Evolutionary conservation across 1,139 yeast genomes (phyloP).

Genomic region (Lizanozyma gosingica): DNA sequence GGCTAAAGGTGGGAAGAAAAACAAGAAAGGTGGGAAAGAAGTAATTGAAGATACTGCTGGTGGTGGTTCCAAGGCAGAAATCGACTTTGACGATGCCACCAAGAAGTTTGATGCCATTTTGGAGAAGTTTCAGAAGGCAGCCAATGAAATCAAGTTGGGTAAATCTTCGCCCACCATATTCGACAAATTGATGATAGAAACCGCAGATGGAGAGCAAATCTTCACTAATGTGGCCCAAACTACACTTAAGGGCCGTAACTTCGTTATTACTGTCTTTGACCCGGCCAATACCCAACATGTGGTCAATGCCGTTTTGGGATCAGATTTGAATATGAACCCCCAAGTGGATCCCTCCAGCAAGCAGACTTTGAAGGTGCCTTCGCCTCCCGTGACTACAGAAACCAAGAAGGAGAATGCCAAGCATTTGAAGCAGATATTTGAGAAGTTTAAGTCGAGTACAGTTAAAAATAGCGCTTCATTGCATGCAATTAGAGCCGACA

Average conservation of each 20-base stretch:
- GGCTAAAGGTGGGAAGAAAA: constrained; percentile 10
- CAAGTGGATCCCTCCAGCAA: constrained; percentile 64
- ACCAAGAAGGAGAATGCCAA: constrained; percentile 51
- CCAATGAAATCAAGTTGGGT: constrained; percentile 60
- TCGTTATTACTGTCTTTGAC: constrained; percentile 74
- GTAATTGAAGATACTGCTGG: constrained; percentile 11
- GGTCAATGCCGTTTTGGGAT: constrained; percentile 58
- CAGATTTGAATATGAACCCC: constrained; percentile 71
- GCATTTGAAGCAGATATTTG: constrained; percentile 53
- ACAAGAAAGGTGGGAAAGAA: constrained; percentile 8
- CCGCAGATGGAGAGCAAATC: constrained; percentile 37
- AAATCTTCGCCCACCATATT: constrained; percentile 59
- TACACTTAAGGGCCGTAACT: constrained; percentile 59
- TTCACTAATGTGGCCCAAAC: constrained; percentile 70
- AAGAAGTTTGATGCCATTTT: constrained; percentile 40
- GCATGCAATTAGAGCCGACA: constrained; percentile 52
- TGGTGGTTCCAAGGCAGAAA: constrained; percentile 6
- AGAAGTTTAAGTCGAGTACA: constrained; percentile 49
- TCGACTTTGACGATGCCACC: constrained; percentile 35
- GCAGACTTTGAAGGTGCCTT: constrained; percentile 63
- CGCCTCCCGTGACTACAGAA: constrained; percentile 72
- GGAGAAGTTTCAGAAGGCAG: constrained; percentile 43
- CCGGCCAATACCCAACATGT: constrained; percentile 64
- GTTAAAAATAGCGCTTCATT: constrained; percentile 42
- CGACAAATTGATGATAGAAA: constrained; percentile 47